phyloP scores from a whole-genome alignment of 2,329 filamentous ascomycete genomes.

The Aspergillus hortae region DNA sequence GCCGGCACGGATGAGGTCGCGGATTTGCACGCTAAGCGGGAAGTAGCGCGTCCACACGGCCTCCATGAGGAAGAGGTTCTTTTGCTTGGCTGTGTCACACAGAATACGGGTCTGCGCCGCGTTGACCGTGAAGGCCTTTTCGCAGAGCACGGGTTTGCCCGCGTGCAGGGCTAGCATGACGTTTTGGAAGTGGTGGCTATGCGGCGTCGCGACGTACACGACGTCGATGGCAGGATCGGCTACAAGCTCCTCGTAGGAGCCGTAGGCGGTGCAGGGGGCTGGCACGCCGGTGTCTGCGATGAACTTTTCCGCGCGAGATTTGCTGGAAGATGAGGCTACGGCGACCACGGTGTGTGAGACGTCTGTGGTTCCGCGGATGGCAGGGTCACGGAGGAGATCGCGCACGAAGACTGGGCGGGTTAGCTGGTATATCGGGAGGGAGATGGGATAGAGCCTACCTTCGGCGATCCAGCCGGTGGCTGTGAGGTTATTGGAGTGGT shows the following conservation, averaged over 20 bases:
- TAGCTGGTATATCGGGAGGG: background rate
- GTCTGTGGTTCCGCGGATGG: constrained; percentile 65
- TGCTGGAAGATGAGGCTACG: constrained; percentile 73
- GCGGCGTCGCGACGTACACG: constrained; percentile 84
- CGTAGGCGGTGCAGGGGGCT: constrained; percentile 66
- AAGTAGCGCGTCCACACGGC: constrained; percentile 90
- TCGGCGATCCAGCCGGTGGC: constrained; percentile 44
- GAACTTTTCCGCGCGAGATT: constrained; percentile 67
- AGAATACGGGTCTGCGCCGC: constrained; percentile 72
- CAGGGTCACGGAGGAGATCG: constrained; percentile 73
- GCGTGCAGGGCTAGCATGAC: constrained; percentile 77
- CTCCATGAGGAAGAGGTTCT: constrained; percentile 76
- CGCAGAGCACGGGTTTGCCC: constrained; percentile 84
- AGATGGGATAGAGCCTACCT: constrained; percentile 19
- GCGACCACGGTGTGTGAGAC: constrained; percentile 74
- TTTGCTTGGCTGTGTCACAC: constrained; percentile 66
- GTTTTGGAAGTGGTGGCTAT: constrained; percentile 92
- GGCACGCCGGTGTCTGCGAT: constrained; percentile 68
- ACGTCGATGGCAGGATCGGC: constrained; percentile 76
- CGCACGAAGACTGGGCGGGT: constrained; percentile 58
- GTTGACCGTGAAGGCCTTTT: constrained; percentile 86
- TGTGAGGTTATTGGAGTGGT: constrained; percentile 14
- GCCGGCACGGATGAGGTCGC: constrained; percentile 53
- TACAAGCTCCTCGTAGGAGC: constrained; percentile 77
- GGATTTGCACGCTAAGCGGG: constrained; percentile 71